phyloP scores from a whole-genome alignment of 2,329 filamentous ascomycete genomes.

The Phialocephala subalpina region DNA sequence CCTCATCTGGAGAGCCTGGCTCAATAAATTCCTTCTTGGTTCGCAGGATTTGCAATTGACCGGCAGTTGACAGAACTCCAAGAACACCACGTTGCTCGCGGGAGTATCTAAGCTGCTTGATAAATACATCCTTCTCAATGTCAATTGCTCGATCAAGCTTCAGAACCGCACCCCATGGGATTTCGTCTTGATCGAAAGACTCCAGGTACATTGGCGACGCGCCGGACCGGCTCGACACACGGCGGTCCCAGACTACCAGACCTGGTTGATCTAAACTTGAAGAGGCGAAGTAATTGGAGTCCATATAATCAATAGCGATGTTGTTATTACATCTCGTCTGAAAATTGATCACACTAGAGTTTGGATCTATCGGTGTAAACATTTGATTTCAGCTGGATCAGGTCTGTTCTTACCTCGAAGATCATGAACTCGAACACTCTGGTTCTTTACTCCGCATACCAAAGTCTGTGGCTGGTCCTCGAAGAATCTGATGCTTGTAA shows the following conservation, averaged over 20 bases:
- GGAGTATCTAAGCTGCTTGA: slow-evolving; percentile 69
- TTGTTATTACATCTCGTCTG: slow-evolving; percentile 75
- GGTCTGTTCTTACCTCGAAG: slow-evolving; percentile 66
- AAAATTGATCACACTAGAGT: slow-evolving; percentile 63
- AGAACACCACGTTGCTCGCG: slow-evolving; percentile 68
- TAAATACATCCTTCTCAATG: slow-evolving; percentile 61
- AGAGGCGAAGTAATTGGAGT: slow-evolving; percentile 86
- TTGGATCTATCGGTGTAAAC: slow-evolving; percentile 51
- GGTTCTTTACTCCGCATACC: slow-evolving; percentile 77
- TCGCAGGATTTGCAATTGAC: slow-evolving; percentile 68
- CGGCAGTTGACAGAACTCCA: slow-evolving; percentile 67
- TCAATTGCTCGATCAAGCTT: slow-evolving; percentile 65
- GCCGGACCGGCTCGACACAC: slow-evolving; percentile 61
- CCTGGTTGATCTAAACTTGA: slow-evolving; percentile 78
- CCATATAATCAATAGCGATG: slow-evolving; percentile 78
- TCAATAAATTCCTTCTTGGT: slow-evolving; percentile 62
- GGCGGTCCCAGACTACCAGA: slow-evolving; percentile 81
- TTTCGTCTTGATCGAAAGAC: slow-evolving; percentile 65
- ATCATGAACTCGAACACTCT: slow-evolving; percentile 80
- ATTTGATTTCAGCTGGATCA: slow-evolving; percentile 1
- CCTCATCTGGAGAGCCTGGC: slow-evolving; percentile 50
- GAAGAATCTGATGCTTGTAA: slow-evolving; percentile 85
- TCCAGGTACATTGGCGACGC: slow-evolving; percentile 63
- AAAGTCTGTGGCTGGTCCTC: slow-evolving; percentile 78
- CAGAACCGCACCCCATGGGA: slow-evolving; percentile 69